Percentiles rank a stretch among this genome's conserved stretches.
phyloP scores from a whole-genome alignment of 1,139 yeast genomes.

The Scheffersomyces illinoinensis region DNA sequence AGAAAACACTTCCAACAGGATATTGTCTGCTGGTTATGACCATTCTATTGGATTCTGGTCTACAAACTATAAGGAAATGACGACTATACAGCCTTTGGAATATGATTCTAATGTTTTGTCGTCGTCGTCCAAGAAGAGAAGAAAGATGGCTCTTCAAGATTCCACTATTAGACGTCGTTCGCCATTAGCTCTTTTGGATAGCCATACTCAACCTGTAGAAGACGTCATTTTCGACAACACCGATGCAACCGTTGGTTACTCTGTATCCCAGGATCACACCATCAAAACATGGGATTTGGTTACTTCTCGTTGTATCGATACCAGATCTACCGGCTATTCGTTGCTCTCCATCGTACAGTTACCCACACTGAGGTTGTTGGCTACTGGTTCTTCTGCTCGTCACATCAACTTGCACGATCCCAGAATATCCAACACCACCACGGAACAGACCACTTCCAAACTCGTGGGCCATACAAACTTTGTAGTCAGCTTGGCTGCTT shows the following conservation, averaged over 20 bases:
- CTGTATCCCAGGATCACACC: conserved; percentile 94
- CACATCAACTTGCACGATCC: conserved; percentile 95
- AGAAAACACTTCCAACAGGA: conserved; percentile 49
- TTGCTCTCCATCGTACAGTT: conserved; percentile 73
- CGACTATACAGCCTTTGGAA: conserved; percentile 63
- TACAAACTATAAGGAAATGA: conserved; percentile 80
- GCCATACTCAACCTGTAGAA: conserved; percentile 86
- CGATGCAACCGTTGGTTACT: conserved; percentile 82
- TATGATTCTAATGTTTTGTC: conserved; percentile 53
- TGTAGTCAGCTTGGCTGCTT: conserved; percentile 74
- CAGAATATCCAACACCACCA: conserved; percentile 44
- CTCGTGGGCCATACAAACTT: conserved; percentile 89
- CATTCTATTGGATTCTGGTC: conserved; percentile 87
- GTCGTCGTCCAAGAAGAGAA: conserved; percentile 85
- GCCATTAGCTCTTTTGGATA: conserved; percentile 73
- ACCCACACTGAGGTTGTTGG: conserved; percentile 66
- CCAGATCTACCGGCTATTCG: conserved; percentile 87
- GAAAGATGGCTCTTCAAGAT: conserved; percentile 78
- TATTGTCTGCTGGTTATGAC: conserved; percentile 86
- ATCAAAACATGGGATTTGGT: conserved; percentile 95
- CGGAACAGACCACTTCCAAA: conserved; percentile 55
- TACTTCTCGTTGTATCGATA: conserved; percentile 79
- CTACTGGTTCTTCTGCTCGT: conserved; percentile 94
- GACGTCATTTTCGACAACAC: conserved; percentile 71
- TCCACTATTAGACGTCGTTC: conserved; percentile 77